These are phyloP conservation scores for Vittaforma corneae DNA, from an alignment of 371 early-diverging fungal species.

Conservation along the genomic window DNA sequence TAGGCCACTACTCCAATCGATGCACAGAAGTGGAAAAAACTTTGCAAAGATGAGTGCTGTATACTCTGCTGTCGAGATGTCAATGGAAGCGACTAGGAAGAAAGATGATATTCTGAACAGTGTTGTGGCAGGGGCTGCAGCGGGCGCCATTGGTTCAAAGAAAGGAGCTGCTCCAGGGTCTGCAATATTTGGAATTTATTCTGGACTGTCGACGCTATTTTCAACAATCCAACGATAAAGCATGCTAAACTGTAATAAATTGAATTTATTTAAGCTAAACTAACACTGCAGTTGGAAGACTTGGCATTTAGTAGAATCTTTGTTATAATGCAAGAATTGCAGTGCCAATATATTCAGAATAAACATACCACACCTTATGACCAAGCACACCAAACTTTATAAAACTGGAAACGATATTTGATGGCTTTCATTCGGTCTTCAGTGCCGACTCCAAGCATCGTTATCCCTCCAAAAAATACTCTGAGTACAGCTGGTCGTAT, in stretches of 20 bases:
- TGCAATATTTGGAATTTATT: slow-evolving; percentile 20
- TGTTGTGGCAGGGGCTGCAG: slow-evolving; percentile 23
- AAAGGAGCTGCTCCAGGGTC: neutral
- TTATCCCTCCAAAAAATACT: neutral
- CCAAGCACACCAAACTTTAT: neutral
- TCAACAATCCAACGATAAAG: neutral
- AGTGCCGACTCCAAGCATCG: too few relatives aligned
- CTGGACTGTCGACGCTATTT: slow-evolving; percentile 18
- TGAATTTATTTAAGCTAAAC: neutral
- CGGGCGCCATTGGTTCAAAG: slow-evolving; percentile 35
- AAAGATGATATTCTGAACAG: slow-evolving; percentile 28
- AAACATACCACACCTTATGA: too few relatives aligned
- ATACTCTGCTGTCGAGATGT: slow-evolving; percentile 42
- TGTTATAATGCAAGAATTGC: too few relatives aligned
- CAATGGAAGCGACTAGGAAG: slow-evolving; percentile 10
- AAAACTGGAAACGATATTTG: neutral
- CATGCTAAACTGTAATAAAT: neutral
- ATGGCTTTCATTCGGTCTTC: neutral
- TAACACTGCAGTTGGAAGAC: too few relatives aligned
- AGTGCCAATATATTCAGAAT: too few relatives aligned
- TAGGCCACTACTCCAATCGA: slow-evolving; percentile 3
- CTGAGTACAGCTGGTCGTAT: neutral
- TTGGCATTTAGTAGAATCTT: too few relatives aligned
- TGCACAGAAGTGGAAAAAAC: slow-evolving; percentile 44
- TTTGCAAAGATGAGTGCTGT: slow-evolving; percentile 43